These are phyloP conservation scores for Melaleuca alternifolia DNA, from an alignment of 345 rosid species.

Conservation along the genomic window DNA sequence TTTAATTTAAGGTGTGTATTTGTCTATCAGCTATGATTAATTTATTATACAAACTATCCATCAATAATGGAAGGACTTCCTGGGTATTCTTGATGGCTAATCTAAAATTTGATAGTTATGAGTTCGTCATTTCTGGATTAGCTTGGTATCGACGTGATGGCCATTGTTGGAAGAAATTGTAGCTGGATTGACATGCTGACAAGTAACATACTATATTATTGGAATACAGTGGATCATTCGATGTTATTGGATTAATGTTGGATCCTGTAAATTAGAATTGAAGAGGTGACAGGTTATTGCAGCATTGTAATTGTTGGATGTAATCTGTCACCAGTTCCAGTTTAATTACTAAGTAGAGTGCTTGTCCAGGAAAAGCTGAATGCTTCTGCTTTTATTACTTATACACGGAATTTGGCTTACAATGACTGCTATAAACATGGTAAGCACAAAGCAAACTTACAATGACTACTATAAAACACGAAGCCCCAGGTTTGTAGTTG, in stretches of 20 bases:
- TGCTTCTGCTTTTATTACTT: neutral
- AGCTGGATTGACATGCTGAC: neutral
- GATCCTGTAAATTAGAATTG: neutral
- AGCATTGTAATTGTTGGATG: neutral
- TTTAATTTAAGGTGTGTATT: neutral
- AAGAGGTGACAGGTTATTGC: neutral
- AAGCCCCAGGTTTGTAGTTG: neutral
- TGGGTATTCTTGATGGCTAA: neutral
- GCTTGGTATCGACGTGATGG: neutral
- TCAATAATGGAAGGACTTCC: neutral
- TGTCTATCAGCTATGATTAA: neutral
- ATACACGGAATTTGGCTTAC: neutral
- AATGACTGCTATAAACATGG: neutral
- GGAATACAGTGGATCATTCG: neutral
- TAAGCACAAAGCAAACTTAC: neutral
- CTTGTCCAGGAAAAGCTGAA: neutral
- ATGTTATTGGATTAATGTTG: neutral
- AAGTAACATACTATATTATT: neutral
- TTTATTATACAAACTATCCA: neutral
- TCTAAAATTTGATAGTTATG: neutral
- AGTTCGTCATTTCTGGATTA: neutral
- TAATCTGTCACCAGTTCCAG: neutral
- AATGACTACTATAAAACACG: neutral
- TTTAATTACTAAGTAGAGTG: neutral
- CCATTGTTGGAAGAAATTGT: neutral